A percentile compares a stretch with the other conserved stretches of the same genome.
phyloP scores from a whole-genome alignment of 495 filamentous ascomycete genomes.

The Annulohypoxylon moriforme region DNA sequence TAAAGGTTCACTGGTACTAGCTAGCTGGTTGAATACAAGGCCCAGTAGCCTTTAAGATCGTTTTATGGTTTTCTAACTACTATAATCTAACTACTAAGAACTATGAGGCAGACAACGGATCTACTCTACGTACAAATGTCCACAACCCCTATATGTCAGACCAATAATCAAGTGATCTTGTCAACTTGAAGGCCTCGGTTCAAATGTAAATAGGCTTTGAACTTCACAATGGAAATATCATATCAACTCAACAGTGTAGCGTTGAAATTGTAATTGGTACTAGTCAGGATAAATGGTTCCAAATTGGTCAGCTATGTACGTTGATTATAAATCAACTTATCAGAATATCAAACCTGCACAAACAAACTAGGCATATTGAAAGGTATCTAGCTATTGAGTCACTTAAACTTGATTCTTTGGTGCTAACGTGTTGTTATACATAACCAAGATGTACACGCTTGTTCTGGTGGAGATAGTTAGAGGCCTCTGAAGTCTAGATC shows the following conservation, averaged over 20 bases:
- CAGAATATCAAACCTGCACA: not conserved
- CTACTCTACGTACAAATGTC: not conserved
- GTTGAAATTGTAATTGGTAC: not conserved
- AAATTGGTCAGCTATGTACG: not conserved
- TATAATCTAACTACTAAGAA: too few species aligned
- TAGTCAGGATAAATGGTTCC: not conserved
- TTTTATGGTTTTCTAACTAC: too few species aligned
- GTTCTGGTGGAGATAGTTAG: not conserved
- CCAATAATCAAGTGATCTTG: too few species aligned
- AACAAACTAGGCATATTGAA: not conserved
- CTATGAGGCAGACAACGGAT: too few species aligned
- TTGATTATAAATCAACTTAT: not conserved
- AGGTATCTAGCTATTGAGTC: not conserved
- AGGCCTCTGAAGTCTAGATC: not conserved
- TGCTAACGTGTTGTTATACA: not conserved
- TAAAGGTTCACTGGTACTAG: too few species aligned
- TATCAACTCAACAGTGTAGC: not conserved
- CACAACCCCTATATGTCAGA: not conserved
- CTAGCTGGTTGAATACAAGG: too few species aligned
- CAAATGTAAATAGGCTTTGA: not conserved
- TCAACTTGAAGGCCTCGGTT: not conserved
- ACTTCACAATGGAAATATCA: not conserved
- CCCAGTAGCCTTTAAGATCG: too few species aligned
- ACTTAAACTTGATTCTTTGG: not conserved
- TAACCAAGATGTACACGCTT: not conserved